Evolutionary conservation across 169 alveolate species (phyloP), one percentile per base, ranked within the genome.

Genomic region (Eimeria tenella): DNA sequence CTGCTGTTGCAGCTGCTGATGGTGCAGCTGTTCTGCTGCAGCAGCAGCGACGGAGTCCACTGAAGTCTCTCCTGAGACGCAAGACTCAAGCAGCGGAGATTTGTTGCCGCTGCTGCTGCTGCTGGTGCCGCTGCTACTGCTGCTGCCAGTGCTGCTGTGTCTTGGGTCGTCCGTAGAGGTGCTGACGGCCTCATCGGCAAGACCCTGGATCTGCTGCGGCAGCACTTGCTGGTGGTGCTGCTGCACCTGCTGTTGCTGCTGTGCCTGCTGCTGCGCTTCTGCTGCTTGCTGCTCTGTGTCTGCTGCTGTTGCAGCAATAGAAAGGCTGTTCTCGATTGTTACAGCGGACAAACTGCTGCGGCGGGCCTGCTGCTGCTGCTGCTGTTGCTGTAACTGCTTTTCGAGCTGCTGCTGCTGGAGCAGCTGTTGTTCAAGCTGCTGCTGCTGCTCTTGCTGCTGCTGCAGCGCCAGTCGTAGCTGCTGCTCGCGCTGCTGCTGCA

Each of bases 371-470:
- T 71, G 56, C 19, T 71, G 82, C 82, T 7, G 82, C 82, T 71
- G 82, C 21, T 63, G 73, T 31, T 63, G 73, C 73, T 17, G 68
- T 17, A 58, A 1, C 68, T 58, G 68, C 3, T 58, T 10, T 17
- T 10, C 68, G 11, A 13, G 68, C 68, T 58, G 68, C 68, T 71
- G 55, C 50, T n/a, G 82, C 82, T 58, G 11, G 21, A 58, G 68
- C 68, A 13, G 11, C 68, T 58, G 68, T 10, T 71, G 82, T 50
- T 71, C 53, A 5, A n/a, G 82, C 82, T 7, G 82, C 82, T 71
- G 82, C 19, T 71, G 82, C 82, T 71, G 56, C 19, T 71, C 53
- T 50, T 7, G 82, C 82, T 71, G 82, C 21, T 63, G 73, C 73
- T 63, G 73, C 73, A 63, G 73, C 68, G 42, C 11, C 68, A 58